Evolutionary conservation across 2,329 filamentous ascomycete species (phyloP).

Genomic region (Trichoderma sp.): DNA sequence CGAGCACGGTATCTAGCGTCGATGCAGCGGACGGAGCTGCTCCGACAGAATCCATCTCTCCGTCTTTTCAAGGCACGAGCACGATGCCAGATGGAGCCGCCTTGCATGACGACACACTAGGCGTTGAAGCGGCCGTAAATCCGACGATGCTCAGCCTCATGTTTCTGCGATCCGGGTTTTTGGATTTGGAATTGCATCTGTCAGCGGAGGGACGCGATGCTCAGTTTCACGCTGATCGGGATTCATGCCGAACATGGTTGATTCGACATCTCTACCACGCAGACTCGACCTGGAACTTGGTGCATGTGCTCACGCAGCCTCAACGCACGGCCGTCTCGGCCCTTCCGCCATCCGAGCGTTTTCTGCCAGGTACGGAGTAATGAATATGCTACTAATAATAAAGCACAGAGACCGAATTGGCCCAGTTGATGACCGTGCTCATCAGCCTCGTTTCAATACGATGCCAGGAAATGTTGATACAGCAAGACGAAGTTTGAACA

Average conservation of each 20-base stretch:
- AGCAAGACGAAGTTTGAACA: not conserved
- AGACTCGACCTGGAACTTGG: not conserved
- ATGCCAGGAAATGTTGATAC: not conserved
- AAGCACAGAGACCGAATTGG: not conserved
- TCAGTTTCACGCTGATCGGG: not conserved
- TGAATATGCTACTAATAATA: not conserved
- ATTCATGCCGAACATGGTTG: not conserved
- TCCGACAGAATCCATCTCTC: not conserved
- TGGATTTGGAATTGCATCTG: not conserved
- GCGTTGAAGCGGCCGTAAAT: not conserved
- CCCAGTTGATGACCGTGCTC: not conserved
- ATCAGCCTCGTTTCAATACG: not conserved
- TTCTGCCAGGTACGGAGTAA: not conserved
- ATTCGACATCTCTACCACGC: not conserved
- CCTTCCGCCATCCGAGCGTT: not conserved
- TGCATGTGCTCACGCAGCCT: not conserved
- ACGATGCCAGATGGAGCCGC: not conserved
- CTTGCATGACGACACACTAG: slow-evolving; percentile 12
- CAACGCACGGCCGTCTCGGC: not conserved
- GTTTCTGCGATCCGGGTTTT: not conserved
- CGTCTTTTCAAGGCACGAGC: not conserved
- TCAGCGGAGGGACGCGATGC: not conserved
- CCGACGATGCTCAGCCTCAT: not conserved
- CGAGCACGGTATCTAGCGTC: not conserved
- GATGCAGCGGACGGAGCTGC: not conserved